A percentile compares a stretch with the other conserved stretches of the same genome.
These are phyloP conservation scores for Coniferiporia sulphurascens DNA, from an alignment of 1,284 basidiomycete genomes.

Conservation along the genomic window DNA sequence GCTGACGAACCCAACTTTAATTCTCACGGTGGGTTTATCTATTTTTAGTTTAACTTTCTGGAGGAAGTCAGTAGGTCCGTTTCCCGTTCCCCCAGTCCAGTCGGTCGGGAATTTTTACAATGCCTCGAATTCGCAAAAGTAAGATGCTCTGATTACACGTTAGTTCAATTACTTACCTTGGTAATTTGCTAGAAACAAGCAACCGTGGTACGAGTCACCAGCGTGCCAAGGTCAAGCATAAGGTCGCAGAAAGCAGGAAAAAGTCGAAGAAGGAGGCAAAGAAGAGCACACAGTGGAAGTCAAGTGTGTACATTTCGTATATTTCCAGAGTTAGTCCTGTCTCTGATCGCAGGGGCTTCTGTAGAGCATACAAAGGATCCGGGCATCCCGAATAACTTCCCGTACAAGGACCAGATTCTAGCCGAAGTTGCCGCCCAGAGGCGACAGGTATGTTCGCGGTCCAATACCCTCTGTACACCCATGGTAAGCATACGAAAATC, in stretches of 20 bases:
- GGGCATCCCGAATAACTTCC: constrained; percentile 96
- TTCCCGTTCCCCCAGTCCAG: background rate
- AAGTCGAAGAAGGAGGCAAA: constrained; percentile 79
- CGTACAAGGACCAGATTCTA: constrained; percentile 95
- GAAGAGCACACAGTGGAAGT: constrained; percentile 88
- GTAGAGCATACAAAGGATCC: constrained; percentile 82
- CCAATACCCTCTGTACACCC: background rate
- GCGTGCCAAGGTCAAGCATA: constrained; percentile 74
- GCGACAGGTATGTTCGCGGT: constrained; percentile 46
- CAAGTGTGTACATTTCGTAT: constrained; percentile 53
- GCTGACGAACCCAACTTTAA: too few species aligned
- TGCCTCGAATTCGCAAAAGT: constrained; percentile 80
- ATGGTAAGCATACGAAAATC: background rate
- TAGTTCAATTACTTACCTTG: constrained; percentile 7
- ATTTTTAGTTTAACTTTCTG: constrained; percentile 18
- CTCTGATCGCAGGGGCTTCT: background rate
- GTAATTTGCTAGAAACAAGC: constrained; percentile 64
- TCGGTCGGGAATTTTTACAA: constrained; percentile 24
- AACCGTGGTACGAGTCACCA: constrained; percentile 73
- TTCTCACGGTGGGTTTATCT: constrained; percentile 5
- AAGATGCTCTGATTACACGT: constrained; percentile 21
- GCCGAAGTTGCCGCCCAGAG: constrained; percentile 85
- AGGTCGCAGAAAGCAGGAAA: constrained; percentile 73
- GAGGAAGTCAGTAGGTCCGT: background rate
- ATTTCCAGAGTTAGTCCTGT: background rate